A percentile compares a stretch with the other conserved stretches of the same genome.
phyloP scores from a whole-genome alignment of 805 yeast species.

The Cyberlindnera amylophila region DNA sequence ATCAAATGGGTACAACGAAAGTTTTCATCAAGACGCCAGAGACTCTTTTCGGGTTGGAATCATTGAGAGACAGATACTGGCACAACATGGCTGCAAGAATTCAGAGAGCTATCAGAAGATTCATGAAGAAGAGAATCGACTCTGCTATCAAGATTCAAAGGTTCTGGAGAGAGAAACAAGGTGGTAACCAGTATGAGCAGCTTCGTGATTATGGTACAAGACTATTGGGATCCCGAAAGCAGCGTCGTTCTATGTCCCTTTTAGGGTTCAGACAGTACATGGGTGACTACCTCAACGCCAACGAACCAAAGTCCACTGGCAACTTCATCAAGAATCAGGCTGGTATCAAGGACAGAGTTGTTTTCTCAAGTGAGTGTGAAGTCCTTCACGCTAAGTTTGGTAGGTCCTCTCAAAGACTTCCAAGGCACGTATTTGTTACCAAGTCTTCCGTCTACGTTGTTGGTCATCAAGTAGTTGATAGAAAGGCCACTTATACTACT shows the following conservation, averaged over 20 bases:
- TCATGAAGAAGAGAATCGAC: conserved; percentile 73
- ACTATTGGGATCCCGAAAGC: conserved; percentile 69
- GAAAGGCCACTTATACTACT: conserved; percentile 51
- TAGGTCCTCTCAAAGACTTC: conserved; percentile 77
- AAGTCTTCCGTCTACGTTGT: conserved; percentile 59
- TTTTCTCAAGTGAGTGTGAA: conserved; percentile 82
- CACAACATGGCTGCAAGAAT: conserved; percentile 96
- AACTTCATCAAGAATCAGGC: conserved; percentile 65
- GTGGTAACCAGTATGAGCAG: conserved; percentile 79
- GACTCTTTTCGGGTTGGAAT: conserved; percentile 90
- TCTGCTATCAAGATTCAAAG: conserved; percentile 81
- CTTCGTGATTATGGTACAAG: conserved; percentile 80
- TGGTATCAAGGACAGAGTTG: conserved; percentile 65
- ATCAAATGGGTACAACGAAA: conserved; percentile 87
- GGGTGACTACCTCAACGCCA: conserved; percentile 94
- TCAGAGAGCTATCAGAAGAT: conserved; percentile 94
- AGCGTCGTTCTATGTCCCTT: conserved; percentile 84
- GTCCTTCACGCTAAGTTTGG: conserved; percentile 84
- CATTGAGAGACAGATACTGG: conserved; percentile 96
- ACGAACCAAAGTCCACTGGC: conserved; percentile 73
- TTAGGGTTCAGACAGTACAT: conserved; percentile 82
- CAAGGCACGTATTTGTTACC: conserved; percentile 71
- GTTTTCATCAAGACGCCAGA: conserved; percentile 97
- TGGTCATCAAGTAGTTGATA: conserved; percentile 66
- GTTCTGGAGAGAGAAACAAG: conserved; percentile 75